A percentile compares a stretch with the other conserved stretches of the same genome.
phyloP scores from a whole-genome alignment of 495 filamentous ascomycete genomes.

The Aspergillus ellipticus region DNA sequence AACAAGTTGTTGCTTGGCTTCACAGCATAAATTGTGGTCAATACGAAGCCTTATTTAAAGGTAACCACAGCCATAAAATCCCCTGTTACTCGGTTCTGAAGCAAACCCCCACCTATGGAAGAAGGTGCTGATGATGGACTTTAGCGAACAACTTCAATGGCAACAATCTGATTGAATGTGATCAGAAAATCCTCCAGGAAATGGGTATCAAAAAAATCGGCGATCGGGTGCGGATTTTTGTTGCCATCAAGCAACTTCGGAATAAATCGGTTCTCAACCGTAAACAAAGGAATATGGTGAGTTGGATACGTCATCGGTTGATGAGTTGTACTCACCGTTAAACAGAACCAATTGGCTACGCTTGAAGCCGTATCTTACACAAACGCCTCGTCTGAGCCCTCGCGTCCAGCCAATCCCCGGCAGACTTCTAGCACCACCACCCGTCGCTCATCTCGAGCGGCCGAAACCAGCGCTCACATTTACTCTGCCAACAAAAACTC shows the following conservation, averaged over 20 bases:
- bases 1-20: constrained; percentile 84
- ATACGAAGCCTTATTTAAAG: constrained; percentile 87
- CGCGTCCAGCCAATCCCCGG: constrained; percentile 53
- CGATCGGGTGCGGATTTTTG: constrained; percentile 91
- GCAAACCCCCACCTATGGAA: background rate
- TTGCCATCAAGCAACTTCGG: constrained; percentile 87
- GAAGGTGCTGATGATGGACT: constrained; percentile 21
- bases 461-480: constrained; percentile 36
- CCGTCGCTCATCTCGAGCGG: constrained; percentile 73
- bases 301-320: constrained; percentile 18
- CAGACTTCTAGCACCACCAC: constrained; percentile 58
- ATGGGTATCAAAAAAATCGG: constrained; percentile 98
- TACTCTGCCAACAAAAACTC: constrained; percentile 44
- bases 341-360: constrained; percentile 43
- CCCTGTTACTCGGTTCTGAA: background rate
- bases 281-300: constrained; percentile 82
- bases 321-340: constrained; percentile 14
- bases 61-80: constrained; percentile 41
- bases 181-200: constrained; percentile 93
- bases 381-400: constrained; percentile 60
- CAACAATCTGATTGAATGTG: constrained; percentile 92
- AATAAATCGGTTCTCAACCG: constrained; percentile 79
- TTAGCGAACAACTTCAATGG: constrained; percentile 91
- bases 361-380: constrained; percentile 50
- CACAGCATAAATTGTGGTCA: constrained; percentile 85